Conservation (phyloP, 1,284 basidiomycete species). For the Puccinia novopanici region DNA sequence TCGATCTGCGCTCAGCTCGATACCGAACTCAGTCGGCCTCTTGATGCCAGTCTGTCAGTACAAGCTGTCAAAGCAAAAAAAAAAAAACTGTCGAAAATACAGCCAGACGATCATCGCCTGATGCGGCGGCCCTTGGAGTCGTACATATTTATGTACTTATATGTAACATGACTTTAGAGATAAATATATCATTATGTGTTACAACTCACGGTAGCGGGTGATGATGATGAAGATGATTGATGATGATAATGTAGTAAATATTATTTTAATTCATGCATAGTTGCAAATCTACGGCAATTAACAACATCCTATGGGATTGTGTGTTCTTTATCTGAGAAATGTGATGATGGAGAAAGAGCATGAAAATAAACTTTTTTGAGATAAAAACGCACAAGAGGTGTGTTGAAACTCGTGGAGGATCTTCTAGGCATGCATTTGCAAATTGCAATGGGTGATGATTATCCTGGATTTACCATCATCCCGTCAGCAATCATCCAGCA, state of each 20-base stretch:
- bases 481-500: slow-evolving; percentile 25
- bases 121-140: slow-evolving; percentile 23
- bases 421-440: neutral
- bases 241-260: neutral
- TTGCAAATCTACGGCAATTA: neutral
- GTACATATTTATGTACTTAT: slow-evolving; percentile 1
- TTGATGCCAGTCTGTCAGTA: slow-evolving; percentile 4
- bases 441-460: neutral
- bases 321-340: slow-evolving; percentile 9
- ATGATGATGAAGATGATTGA: slow-evolving; percentile 11
- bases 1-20: slow-evolving; percentile 39
- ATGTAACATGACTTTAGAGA: neutral
- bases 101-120: slow-evolving; percentile 39
- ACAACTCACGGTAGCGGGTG: neutral
- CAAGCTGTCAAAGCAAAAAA: slow-evolving; percentile 19
- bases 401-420: neutral
- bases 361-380: neutral
- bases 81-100: slow-evolving; percentile 13
- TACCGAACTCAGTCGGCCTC: slow-evolving; percentile 17
- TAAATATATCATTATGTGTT: neutral
- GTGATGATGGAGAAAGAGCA: slow-evolving; percentile 3
- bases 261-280: neutral
- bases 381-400: too few species aligned
- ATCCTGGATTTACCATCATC: slow-evolving; percentile 8
- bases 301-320: slow-evolving; percentile 8